These are phyloP conservation scores for Rhodotorula taiwanensis DNA, from an alignment of 768 basidiomycete species.

Conservation along the genomic window DNA sequence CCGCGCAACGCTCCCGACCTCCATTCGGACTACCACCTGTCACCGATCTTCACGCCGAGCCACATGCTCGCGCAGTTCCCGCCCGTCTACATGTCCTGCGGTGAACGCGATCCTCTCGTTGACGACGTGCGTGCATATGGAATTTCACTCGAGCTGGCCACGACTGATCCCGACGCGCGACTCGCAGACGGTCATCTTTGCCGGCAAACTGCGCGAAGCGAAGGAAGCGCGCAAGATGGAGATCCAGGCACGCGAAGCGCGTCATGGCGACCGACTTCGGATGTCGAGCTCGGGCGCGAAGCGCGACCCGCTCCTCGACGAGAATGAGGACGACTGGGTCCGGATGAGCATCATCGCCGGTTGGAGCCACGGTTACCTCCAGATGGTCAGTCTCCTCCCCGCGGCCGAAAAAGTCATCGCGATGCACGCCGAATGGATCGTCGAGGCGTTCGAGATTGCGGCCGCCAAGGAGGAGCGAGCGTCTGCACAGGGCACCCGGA, in stretches of 20 bases:
- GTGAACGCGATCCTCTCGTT: slow-evolving; percentile 91
- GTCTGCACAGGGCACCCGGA: background rate
- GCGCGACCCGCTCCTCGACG: slow-evolving; percentile 47
- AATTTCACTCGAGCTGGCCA: background rate
- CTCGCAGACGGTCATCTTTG: slow-evolving; percentile 72
- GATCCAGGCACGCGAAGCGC: slow-evolving; percentile 53
- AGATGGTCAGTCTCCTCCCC: slow-evolving; percentile 79
- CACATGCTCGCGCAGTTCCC: slow-evolving; percentile 85
- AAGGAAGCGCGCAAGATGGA: slow-evolving; percentile 75
- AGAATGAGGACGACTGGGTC: slow-evolving; percentile 90
- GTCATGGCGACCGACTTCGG: slow-evolving; percentile 34
- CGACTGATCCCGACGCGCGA: background rate
- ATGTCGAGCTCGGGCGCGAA: slow-evolving; percentile 18
- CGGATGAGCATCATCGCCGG: slow-evolving; percentile 87
- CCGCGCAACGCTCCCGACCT: slow-evolving; percentile 92
- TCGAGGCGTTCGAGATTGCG: slow-evolving; percentile 57
- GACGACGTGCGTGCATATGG: slow-evolving; percentile 55
- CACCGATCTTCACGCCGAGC: slow-evolving; percentile 81
- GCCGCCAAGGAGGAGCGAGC: background rate
- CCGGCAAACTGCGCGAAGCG: slow-evolving; percentile 87
- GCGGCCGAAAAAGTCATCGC: slow-evolving; percentile 72
- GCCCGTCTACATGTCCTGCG: slow-evolving; percentile 85
- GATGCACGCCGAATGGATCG: slow-evolving; percentile 86
- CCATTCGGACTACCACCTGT: slow-evolving; percentile 87
- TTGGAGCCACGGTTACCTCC: slow-evolving; percentile 95